These are phyloP conservation scores for Drechslerella stenobrocha DNA, from an alignment of 2,329 filamentous ascomycete genomes.

Conservation along the genomic window DNA sequence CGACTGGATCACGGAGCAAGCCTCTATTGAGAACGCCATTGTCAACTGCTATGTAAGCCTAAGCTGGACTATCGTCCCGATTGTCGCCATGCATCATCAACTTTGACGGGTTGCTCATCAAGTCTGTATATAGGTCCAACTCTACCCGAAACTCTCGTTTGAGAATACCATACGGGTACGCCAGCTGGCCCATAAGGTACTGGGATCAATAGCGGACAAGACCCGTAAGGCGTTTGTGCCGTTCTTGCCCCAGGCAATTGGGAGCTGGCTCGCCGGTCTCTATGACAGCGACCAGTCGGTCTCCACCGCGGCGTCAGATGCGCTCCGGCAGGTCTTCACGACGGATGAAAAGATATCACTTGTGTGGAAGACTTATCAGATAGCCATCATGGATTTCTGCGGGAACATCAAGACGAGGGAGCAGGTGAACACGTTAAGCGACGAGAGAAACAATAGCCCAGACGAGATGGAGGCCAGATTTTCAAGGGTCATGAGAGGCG, in stretches of 20 bases:
- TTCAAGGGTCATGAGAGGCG: slow-evolving; percentile 71
- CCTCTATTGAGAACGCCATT: slow-evolving; percentile 71
- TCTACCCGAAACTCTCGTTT: slow-evolving; percentile 87
- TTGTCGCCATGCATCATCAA: slow-evolving; percentile 19
- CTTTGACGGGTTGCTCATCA: slow-evolving; percentile 2
- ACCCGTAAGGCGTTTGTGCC: slow-evolving; percentile 81
- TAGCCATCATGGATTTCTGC: slow-evolving; percentile 78
- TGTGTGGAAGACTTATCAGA: slow-evolving; percentile 81
- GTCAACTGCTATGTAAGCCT: slow-evolving; percentile 39
- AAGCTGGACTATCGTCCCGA: slow-evolving; percentile 52
- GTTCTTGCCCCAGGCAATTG: slow-evolving; percentile 74
- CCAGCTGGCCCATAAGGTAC: slow-evolving; percentile 77
- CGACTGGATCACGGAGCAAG: slow-evolving; percentile 64
- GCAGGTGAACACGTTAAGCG: slow-evolving; percentile 78
- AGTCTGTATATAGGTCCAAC: slow-evolving; percentile 65
- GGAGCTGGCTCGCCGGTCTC: slow-evolving; percentile 85
- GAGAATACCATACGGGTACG: slow-evolving; percentile 85
- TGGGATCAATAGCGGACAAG: slow-evolving; percentile 64
- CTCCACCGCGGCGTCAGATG: slow-evolving; percentile 73
- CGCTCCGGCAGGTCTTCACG: slow-evolving; percentile 73
- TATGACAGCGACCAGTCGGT: slow-evolving; percentile 83
- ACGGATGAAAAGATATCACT: slow-evolving; percentile 75
- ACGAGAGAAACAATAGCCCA: slow-evolving; percentile 77
- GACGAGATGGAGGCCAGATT: slow-evolving; percentile 89
- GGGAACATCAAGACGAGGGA: slow-evolving; percentile 76